Base-by-base conservation (phyloP, 164 flowering plant genomes). In the Cinnamomum chago region DNA sequence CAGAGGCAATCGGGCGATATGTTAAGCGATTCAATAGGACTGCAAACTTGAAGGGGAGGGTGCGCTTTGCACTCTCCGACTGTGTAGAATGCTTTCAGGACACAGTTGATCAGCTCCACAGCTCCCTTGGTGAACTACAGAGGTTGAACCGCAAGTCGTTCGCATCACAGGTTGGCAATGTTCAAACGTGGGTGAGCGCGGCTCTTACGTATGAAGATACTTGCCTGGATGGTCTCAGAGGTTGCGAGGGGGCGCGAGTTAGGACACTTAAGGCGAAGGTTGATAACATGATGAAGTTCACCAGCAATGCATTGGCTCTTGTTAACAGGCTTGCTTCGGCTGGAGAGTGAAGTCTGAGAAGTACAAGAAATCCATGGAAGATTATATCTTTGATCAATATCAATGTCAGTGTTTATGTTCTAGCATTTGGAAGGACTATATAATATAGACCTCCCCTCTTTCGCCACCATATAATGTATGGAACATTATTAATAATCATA, bases 261-360 rank as follows among this genome's bases (percentile, higher is more conserved):
- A 77, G 22, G 60, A 0, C 30, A 78, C 50, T 90, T 23, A 76
- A 24, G 1, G 78, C 30, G 2, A 73, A 66, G 74, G 90, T 92
- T 2, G 13, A 35, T 60, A 86, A 79, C 33, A 81, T 76, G 2
- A 75, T 79, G 62, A 80, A 82, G 13, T 30, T 88, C 6, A 87
- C 95, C 0, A 92, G 98, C 60, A 94, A 92, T 74, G 91, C 98
- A 0, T 81, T 94, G 69, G 96, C 96, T 70, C 85, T 92, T 52
- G 86, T 86, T 30, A 84, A 78, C 73, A 85, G 81, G 72, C 89
- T 94, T 27, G 93, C 93, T 0, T 68, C 86, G 1, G 75, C 79
- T 33, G 91, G 91, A 35, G 75, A 6, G 10, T 35, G 47, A 35
- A 35, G 47, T 35, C 10, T 35, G 10, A 7, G 47, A 6, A 5